Conservation (phyloP, 768 basidiomycete genomes). For the Trichaptum fuscoviolaceum region DNA sequence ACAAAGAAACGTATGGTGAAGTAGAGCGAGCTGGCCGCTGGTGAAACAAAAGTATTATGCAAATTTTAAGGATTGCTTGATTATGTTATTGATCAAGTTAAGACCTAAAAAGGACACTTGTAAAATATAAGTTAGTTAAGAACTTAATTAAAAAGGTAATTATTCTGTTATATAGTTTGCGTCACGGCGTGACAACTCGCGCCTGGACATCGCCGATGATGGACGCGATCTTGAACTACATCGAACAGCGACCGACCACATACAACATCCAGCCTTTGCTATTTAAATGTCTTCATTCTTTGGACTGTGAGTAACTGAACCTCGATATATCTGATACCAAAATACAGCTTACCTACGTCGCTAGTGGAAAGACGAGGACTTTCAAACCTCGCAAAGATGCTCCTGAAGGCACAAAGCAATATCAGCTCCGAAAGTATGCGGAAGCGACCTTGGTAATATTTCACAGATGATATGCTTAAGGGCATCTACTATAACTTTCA, state of each 20-base stretch:
- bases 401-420: constrained; percentile 95
- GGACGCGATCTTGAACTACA: background rate
- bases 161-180: no score
- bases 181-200: background rate
- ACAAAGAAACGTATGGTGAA: background rate
- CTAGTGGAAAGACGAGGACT: constrained; percentile 84
- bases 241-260: background rate
- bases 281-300: constrained; percentile 69
- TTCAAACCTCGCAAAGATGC: constrained; percentile 96
- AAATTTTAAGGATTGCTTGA: no score
- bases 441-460: constrained; percentile 84
- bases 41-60: no score
- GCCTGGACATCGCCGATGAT: background rate
- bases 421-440: constrained; percentile 95
- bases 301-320: constrained; percentile 9
- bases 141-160: no score
- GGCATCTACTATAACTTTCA: background rate
- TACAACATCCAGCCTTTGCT: constrained; percentile 6
- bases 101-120: no score
- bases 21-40: background rate
- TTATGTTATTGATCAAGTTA: no score
- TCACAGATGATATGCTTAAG: background rate
- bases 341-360: constrained; percentile 4
- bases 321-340: constrained; percentile 7
- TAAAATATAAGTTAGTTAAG: no score